Conservation (phyloP, 305 asterid species). For the Fraxinus nigra region DNA sequence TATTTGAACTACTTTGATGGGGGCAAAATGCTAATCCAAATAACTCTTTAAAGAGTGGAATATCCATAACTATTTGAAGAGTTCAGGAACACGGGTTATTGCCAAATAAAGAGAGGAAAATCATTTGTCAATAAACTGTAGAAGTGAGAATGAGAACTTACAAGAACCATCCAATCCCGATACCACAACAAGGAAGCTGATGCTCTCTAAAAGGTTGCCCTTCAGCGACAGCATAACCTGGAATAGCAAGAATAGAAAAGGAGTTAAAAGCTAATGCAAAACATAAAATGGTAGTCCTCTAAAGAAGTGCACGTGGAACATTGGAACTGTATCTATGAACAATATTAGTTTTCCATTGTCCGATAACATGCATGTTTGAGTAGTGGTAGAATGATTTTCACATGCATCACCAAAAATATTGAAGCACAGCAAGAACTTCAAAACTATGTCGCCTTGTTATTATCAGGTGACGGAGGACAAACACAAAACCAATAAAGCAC, state of each 20-base stretch:
- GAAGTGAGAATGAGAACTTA: conserved; percentile 40
- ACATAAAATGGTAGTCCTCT: neutral
- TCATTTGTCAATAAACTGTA: neutral
- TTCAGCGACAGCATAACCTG: conserved; percentile 67
- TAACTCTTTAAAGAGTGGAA: neutral
- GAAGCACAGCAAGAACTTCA: neutral
- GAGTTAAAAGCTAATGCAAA: conserved; percentile 4
- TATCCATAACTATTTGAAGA: neutral
- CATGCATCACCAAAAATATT: neutral
- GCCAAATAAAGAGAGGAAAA: neutral
- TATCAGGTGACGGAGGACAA: neutral
- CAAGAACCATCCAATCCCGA: conserved; percentile 91
- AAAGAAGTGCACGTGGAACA: neutral
- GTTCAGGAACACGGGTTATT: neutral
- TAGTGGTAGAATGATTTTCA: neutral
- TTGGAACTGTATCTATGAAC: neutral
- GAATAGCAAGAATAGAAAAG: conserved; percentile 14
- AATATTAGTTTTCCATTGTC: neutral
- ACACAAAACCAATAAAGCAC: neutral
- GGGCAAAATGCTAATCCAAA: neutral
- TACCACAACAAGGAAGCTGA: conserved; percentile 85
- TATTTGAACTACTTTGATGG: neutral
- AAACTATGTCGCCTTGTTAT: neutral
- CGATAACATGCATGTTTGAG: neutral
- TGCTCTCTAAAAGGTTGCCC: conserved; percentile 49